Evolutionary conservation across 352 stramenopile genomes (phyloP), one percentile per base, ranked within the genome.

Genomic region (Globisporangium cystogenes): DNA sequence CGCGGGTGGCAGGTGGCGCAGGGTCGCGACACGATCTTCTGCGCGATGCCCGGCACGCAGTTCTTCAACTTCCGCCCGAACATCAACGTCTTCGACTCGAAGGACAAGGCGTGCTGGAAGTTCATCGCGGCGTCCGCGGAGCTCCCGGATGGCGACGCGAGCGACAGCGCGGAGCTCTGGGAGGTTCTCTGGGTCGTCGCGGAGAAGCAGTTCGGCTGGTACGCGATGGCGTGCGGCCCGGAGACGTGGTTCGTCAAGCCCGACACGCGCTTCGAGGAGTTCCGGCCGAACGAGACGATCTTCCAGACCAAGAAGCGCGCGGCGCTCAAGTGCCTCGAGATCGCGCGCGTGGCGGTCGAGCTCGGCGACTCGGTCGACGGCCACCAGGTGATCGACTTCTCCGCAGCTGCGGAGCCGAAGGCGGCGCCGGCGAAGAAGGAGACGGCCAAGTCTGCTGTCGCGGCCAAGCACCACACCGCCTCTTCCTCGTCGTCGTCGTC

Each of bases 31-130:
- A 84, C 74, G 4, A 50, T 86, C 49, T 88, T 89, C 45, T 86
- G 80, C 43, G 71, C 76, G 18, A 91, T 91, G 81, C 81, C 81
- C 0, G 77, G 67, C 26, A 85, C 84, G 29, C 67, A 85, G 58
- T 91, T 91, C 49, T 87, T 87, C 68, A 87, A 86, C 60, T 91
- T 91, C 36, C 77, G 78, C 37, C 81, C 81, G 23, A 91, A 89
- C 60, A 76, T 91, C 44, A 91, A 89, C 64, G 76, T 89, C 45
- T 91, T 91, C 29, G 81, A 91, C 65, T 76, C 67, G 26, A 86
- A 85, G 59, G 60, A 70, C 16, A 89, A 91, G 61, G 81, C 81
- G 16, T 87, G 75, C 52, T 91, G 81, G 81, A 91, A 91, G 49
- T 89, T 78, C 64, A 69, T 91, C 41, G 67, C 73, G 48, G 44